These are phyloP conservation scores for Cytospora schulzeri DNA, from an alignment of 2,329 filamentous ascomycete species.

Conservation along the genomic window DNA sequence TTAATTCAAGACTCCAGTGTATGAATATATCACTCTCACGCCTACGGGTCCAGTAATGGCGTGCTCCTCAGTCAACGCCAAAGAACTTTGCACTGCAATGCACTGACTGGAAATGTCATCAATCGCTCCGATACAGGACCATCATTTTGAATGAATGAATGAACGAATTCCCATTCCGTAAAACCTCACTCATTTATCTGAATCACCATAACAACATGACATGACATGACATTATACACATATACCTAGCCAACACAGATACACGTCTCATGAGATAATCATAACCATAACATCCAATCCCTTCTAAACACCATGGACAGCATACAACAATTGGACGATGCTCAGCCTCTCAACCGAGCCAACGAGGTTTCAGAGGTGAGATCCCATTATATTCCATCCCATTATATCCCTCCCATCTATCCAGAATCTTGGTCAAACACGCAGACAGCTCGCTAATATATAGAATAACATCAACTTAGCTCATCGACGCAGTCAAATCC, in stretches of 20 bases:
- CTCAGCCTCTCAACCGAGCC: conserved; percentile 32
- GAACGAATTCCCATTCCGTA: background rate
- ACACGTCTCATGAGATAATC: too few relatives aligned
- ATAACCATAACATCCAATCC: background rate
- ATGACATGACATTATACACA: background rate
- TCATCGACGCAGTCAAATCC: conserved; percentile 67
- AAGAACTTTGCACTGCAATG: background rate
- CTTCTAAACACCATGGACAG: background rate
- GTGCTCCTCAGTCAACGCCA: background rate
- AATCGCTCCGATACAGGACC: conserved; percentile 5
- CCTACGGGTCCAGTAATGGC: background rate
- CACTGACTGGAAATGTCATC: background rate
- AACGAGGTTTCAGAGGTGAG: conserved; percentile 38
- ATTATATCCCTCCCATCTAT: background rate
- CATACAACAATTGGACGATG: background rate
- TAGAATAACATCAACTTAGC: too few relatives aligned
- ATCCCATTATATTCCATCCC: background rate
- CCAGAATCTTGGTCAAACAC: background rate
- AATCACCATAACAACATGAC: background rate
- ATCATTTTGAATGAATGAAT: too few relatives aligned
- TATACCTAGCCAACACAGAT: too few relatives aligned
- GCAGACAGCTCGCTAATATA: background rate
- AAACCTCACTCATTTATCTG: background rate
- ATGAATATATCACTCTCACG: background rate
- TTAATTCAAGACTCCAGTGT: too few relatives aligned